Base-by-base conservation (phyloP, 2,329 filamentous ascomycete genomes). In the Fusarium newnesense region DNA sequence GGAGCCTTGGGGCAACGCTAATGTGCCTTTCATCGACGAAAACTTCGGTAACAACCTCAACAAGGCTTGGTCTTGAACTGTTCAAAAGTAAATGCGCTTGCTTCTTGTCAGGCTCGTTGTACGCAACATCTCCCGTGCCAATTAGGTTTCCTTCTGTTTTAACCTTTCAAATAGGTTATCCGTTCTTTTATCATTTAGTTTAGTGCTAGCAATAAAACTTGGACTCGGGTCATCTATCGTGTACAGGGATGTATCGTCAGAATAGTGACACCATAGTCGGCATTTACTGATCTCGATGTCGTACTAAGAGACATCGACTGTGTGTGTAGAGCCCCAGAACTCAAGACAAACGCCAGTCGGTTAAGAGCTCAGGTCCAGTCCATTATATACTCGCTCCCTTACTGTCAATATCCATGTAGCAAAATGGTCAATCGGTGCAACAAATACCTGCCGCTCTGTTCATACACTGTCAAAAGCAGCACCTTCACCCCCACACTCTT, bases 1-100 rank as follows among this genome's bases (percentile, higher is more conserved):
- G 6, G 78, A 82, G 9, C 79, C 85, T 68, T 86, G 85, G 75
- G 84, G 84, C 5, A 57, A 39, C 34, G 84, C 83, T 10, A 84
- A 78, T 64, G 81, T 84, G 43, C 83, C 84, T 3, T 83, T 86
- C 67, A 84, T 80, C 19, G 75, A 80, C 9, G 60, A 50, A n/a
- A 75, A 66, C 70, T 80, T 81, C 66, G 64, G 32, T 7, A 58
- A 54, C 24, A 75, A 75, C 64, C 34, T 75, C 15, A 46, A 65
- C 36, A 73, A 71, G 52, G 73, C 73, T 6, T 61, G 59, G 59
- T 60, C 58, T 21, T 60, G 15, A 49, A n/a, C 13, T 11, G 13
- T 7, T 2, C 15, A 15, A 24, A 28, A 5, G 8, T 10, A 19
- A 28, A 28, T 19, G 16, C 6, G 11, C 10, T 26, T 30, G 10